Conservation (phyloP, 2,329 filamentous ascomycete genomes). For the Trichoderma asperellum region DNA sequence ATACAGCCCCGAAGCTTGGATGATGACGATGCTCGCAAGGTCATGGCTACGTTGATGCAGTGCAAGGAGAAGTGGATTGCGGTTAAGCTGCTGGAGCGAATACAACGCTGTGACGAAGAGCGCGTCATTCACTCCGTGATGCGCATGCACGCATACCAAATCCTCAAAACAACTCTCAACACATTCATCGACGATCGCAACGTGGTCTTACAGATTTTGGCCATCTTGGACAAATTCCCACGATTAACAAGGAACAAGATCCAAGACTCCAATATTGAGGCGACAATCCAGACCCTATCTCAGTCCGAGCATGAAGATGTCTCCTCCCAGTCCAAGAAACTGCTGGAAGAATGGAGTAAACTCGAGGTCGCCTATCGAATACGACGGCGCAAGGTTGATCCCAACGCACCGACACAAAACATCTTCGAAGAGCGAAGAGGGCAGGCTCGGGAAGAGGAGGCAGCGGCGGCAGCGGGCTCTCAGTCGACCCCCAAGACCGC, state of each 20-base stretch:
- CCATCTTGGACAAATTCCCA: conserved; percentile 86
- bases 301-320: conserved; percentile 75
- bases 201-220: conserved; percentile 83
- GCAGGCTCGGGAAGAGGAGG: conserved; percentile 50
- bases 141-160: conserved; percentile 96
- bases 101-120: conserved; percentile 85
- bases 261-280: conserved; percentile 91
- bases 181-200: conserved; percentile 90
- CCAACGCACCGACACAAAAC: conserved; percentile 61
- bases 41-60: conserved; percentile 96
- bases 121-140: conserved; percentile 85
- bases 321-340: conserved; percentile 66
- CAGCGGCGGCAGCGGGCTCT: conserved; percentile 15
- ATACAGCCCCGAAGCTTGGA: conserved; percentile 78
- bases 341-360: conserved; percentile 86
- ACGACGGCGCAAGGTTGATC: conserved; percentile 83
- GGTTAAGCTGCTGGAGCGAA: conserved; percentile 87
- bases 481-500: conserved; percentile 47
- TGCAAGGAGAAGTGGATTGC: conserved; percentile 99
- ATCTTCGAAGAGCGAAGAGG: conserved; percentile 66
- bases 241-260: conserved; percentile 96
- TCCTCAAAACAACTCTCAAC: conserved; percentile 82
- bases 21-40: conserved; percentile 84
- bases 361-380: conserved; percentile 92
- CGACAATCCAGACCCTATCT: conserved; percentile 71